Evolutionary conservation across 805 yeast species (phyloP).

Genomic region (Ogataea paradorogensis): DNA sequence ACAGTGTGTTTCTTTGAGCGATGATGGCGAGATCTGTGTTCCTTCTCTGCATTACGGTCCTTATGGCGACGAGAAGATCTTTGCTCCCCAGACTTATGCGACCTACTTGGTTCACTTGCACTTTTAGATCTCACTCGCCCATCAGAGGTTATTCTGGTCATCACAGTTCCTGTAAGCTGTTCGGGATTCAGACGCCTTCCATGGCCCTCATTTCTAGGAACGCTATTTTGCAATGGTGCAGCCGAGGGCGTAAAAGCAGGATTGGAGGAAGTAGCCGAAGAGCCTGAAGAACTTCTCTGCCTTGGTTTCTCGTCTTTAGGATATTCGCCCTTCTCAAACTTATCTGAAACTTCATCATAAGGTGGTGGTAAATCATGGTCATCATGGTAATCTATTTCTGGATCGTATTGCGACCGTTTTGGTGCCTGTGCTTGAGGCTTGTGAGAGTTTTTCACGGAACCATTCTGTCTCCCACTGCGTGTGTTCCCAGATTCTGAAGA

Average conservation of each 20-base stretch:
- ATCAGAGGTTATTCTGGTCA: conserved; percentile 28
- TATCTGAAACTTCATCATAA: conserved; percentile 62
- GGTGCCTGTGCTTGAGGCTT: conserved; percentile 23
- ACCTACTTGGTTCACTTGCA: conserved; percentile 25
- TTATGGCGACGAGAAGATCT: conserved; percentile 19
- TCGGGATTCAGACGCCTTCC: conserved; percentile 24
- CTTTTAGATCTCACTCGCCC: conserved; percentile 33
- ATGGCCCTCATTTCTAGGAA: conserved; percentile 19
- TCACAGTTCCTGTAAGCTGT: conserved; percentile 23
- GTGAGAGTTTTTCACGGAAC: conserved; percentile 19
- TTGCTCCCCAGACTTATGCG: conserved; percentile 19
- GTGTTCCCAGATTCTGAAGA: conserved; percentile 29
- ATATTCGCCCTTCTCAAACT: conserved; percentile 41
- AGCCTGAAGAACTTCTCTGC: conserved; percentile 16
- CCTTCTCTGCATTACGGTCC: conserved; percentile 20
- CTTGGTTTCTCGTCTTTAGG: conserved; percentile 50
- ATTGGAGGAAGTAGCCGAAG: conserved; percentile 21
- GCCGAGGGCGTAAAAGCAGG: conserved; percentile 25
- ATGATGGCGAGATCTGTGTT: conserved; percentile 33
- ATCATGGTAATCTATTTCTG: conserved; percentile 27
- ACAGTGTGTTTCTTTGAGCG: conserved; percentile 37
- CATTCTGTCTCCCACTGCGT: conserved; percentile 30
- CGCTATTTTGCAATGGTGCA: conserved; percentile 7
- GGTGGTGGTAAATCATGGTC: conserved; percentile 52
- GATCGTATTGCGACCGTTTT: conserved; percentile 15